Conservation (phyloP, 1,284 basidiomycete genomes). For the Termitomyces sp. region DNA sequence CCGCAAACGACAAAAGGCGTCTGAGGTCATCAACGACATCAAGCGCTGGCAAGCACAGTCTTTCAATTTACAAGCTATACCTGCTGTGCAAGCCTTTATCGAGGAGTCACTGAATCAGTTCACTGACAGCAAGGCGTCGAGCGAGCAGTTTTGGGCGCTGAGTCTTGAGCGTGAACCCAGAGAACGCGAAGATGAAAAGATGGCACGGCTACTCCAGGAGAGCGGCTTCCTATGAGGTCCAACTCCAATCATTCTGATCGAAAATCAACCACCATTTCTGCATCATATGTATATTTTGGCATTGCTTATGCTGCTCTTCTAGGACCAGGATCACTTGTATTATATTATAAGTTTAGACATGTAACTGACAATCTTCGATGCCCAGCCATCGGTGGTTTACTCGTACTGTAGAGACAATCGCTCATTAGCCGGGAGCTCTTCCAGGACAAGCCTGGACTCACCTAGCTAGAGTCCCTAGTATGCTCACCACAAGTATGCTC, state of each 20-base stretch:
- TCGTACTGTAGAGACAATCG: too few species aligned
- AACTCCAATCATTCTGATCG: not conserved
- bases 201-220: conserved; percentile 83
- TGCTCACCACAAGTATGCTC: too few species aligned
- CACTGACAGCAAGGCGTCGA: conserved; percentile 54
- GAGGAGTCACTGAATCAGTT: conserved; percentile 72
- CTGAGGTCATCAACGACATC: conserved; percentile 94
- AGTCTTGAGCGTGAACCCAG: conserved; percentile 87
- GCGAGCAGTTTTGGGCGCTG: conserved; percentile 79
- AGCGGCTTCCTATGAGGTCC: conserved; percentile 68
- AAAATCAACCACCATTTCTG: not conserved
- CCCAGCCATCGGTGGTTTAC: too few species aligned
- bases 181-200: conserved; percentile 91
- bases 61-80: conserved; percentile 79
- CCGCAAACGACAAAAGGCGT: conserved; percentile 89
- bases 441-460: not conserved
- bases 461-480: too few species aligned
- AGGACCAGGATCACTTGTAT: conserved; percentile 5
- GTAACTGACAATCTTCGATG: not conserved
- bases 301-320: not conserved
- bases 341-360: conserved; percentile 3
- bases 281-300: conserved; percentile 4
- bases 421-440: not conserved
- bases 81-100: conserved; percentile 70
- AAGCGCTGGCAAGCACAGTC: conserved; percentile 91